A percentile compares a stretch with the other conserved stretches of the same genome.
Conservation (phyloP, 2,329 filamentous ascomycete genomes). For the Penicillium sp. region DNA sequence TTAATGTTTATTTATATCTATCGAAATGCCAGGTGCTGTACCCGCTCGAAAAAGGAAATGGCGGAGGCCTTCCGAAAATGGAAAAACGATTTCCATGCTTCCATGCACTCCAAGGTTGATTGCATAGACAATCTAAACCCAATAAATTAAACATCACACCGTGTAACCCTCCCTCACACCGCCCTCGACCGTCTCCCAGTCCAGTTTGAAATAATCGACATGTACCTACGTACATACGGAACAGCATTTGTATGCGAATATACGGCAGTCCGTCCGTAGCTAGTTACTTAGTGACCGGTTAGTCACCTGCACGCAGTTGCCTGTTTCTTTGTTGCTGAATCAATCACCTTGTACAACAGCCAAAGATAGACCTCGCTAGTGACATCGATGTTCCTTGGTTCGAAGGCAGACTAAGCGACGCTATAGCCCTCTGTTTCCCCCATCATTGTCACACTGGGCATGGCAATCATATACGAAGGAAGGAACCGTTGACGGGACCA, state of each 20-base stretch:
- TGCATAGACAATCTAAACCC: neutral
- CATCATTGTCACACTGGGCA: neutral
- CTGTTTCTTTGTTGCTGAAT: neutral
- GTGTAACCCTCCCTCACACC: constrained; percentile 1
- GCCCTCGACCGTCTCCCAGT: constrained; percentile 4
- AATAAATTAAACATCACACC: neutral
- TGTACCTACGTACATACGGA: neutral
- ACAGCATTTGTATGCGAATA: neutral
- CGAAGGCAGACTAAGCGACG: neutral
- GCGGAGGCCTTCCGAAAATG: neutral
- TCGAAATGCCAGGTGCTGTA: neutral
- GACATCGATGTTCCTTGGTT: neutral
- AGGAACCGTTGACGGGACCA: neutral
- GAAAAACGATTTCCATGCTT: neutral
- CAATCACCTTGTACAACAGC: neutral
- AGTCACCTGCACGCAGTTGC: neutral
- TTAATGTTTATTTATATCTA: neutral
- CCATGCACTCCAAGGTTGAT: neutral
- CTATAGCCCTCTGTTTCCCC: neutral
- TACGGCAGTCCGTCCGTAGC: neutral
- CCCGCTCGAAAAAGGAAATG: neutral
- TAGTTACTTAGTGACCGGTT: neutral
- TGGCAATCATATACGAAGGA: neutral
- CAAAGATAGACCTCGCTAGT: neutral
- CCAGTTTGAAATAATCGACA: constrained; percentile 10